A percentile compares a stretch with the other conserved stretches of the same genome.
Evolutionary conservation across 305 asterid genomes (phyloP).

Genomic region (Rubia balearica): DNA sequence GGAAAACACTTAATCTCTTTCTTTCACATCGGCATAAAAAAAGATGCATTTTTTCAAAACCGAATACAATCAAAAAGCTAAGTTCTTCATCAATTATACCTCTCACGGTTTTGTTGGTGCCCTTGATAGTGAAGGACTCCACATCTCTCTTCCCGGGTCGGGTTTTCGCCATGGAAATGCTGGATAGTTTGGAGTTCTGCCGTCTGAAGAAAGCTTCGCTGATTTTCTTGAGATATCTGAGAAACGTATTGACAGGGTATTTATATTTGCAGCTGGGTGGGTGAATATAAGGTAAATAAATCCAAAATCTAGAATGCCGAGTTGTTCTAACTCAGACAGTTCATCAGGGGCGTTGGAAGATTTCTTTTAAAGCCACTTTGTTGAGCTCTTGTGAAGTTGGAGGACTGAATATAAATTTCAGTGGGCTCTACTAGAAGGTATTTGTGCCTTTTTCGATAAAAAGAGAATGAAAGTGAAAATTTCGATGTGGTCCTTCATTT

Average conservation of each 20-base stretch:
- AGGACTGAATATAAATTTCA: background rate
- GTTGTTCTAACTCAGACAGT: background rate
- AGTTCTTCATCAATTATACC: conserved; percentile 26
- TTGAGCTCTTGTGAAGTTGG: background rate
- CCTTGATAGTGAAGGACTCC: conserved; percentile 45
- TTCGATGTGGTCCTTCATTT: background rate
- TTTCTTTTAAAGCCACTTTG: background rate
- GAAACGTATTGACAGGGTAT: background rate
- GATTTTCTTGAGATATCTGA: background rate
- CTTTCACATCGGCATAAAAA: background rate
- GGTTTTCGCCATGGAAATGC: conserved; percentile 46
- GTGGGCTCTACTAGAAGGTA: background rate
- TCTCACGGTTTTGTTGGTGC: conserved; percentile 51
- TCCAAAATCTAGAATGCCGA: too few relatives aligned
- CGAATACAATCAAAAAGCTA: background rate
- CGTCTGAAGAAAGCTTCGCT: background rate
- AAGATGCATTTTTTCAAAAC: background rate
- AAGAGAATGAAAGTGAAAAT: too few relatives aligned
- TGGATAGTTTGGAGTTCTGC: too few relatives aligned
- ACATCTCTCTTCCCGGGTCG: conserved; percentile 45
- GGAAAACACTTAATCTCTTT: too few relatives aligned
- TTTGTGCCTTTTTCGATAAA: background rate
- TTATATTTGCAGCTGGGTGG: background rate
- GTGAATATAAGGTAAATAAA: background rate
- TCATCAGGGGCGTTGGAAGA: background rate